Percentiles rank a stretch among this genome's conserved stretches.
phyloP scores from a whole-genome alignment of 441 rosid species.

The Populus hybrid region DNA sequence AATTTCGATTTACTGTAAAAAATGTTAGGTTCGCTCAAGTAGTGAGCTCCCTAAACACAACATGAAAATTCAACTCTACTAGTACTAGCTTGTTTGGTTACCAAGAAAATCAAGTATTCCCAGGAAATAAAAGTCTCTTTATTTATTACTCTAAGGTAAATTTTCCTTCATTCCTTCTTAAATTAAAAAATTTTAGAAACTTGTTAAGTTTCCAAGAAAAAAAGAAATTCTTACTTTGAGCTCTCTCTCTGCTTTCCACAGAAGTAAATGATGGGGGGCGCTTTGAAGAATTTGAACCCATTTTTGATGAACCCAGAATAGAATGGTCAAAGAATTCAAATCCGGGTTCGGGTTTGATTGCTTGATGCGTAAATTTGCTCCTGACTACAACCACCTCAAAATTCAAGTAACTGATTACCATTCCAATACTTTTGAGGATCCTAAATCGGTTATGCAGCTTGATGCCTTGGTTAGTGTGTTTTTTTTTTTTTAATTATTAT shows the following conservation, averaged over 20 bases:
- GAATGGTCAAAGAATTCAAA: conserved; percentile 39
- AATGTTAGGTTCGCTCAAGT: not conserved
- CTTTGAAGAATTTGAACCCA: conserved; percentile 54
- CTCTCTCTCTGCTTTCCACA: not conserved
- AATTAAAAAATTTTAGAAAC: not conserved
- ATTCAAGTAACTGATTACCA: conserved; percentile 65
- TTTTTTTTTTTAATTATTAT: not conserved
- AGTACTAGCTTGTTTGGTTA: not conserved
- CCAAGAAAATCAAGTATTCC: not conserved
- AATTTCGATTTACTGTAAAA: not conserved
- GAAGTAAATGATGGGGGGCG: conserved; percentile 1
- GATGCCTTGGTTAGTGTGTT: conserved; percentile 55
- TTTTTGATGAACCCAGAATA: conserved; percentile 60
- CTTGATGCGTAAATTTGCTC: conserved; percentile 60
- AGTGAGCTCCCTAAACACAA: not conserved
- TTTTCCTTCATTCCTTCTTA: not conserved
- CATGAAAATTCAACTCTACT: not conserved
- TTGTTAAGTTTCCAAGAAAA: not conserved
- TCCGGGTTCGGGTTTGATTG: conserved; percentile 32
- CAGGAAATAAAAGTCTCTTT: not conserved
- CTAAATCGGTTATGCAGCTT: conserved; percentile 62
- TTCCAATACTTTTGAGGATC: conserved; percentile 53
- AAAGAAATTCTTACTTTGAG: not conserved
- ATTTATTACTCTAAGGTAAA: not conserved
- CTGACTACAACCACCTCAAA: conserved; percentile 56